phyloP scores from a whole-genome alignment of 306 rosid genomes.

The Cucurbita ficifolia region DNA sequence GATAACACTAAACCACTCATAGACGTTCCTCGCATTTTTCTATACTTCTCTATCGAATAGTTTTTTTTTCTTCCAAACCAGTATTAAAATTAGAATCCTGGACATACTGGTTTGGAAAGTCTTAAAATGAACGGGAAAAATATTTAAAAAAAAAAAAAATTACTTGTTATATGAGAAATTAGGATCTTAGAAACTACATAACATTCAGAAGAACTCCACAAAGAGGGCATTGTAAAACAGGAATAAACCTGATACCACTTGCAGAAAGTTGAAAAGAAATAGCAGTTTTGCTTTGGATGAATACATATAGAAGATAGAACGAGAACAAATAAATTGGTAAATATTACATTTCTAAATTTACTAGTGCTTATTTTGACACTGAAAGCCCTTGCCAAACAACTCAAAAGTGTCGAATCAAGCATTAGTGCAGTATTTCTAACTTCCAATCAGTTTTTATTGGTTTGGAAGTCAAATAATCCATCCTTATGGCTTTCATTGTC shows the following conservation, averaged over 20 bases:
- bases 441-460: neutral
- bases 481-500: neutral
- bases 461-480: neutral
- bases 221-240: neutral
- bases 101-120: too few relatives aligned
- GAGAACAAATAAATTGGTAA: neutral
- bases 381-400: neutral
- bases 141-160: neutral
- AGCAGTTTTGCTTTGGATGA: neutral
- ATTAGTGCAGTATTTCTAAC: neutral
- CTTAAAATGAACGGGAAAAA: neutral
- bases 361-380: neutral
- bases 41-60: neutral
- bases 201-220: neutral
- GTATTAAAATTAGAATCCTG: too few relatives aligned
- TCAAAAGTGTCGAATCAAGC: neutral
- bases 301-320: neutral
- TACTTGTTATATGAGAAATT: neutral
- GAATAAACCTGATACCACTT: neutral
- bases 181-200: neutral
- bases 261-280: neutral
- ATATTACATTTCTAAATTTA: neutral
- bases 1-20: neutral
- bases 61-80: neutral
- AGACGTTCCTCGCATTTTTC: neutral